Evolutionary conservation across 2,329 filamentous ascomycete species (phyloP).

Genomic region (Cercospora sesami): DNA sequence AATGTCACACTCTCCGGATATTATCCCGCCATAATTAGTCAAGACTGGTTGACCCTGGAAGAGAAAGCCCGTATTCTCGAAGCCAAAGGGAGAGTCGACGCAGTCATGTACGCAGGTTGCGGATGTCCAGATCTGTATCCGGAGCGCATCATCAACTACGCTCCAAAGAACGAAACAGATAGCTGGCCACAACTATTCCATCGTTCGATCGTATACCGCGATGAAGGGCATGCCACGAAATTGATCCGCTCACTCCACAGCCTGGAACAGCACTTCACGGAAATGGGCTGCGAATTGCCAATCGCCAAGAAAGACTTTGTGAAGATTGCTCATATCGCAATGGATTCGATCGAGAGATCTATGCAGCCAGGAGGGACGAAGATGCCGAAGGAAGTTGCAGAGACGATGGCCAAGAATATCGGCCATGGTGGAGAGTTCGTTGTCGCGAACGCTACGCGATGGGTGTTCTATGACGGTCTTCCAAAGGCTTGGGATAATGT

Average conservation of each 20-base stretch:
- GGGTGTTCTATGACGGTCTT: slow-evolving; percentile 13
- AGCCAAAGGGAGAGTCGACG: slow-evolving; percentile 7
- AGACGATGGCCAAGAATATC: background rate
- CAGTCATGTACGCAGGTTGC: slow-evolving; percentile 9
- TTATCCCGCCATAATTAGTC: slow-evolving; percentile 8
- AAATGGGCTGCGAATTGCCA: background rate
- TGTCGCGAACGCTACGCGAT: slow-evolving; percentile 3
- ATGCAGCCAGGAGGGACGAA: slow-evolving; percentile 8
- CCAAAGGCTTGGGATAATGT: slow-evolving; percentile 8
- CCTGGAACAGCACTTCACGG: slow-evolving; percentile 4
- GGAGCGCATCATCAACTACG: background rate
- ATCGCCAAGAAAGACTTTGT: background rate
- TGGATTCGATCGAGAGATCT: slow-evolving; percentile 8
- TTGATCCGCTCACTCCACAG: background rate
- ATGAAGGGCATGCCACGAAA: slow-evolving; percentile 11
- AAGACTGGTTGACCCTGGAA: slow-evolving; percentile 7
- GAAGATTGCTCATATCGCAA: slow-evolving; percentile 3
- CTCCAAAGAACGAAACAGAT: background rate
- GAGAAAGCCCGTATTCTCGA: slow-evolving; percentile 5
- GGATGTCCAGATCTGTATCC: slow-evolving; percentile 5
- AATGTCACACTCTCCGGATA: slow-evolving; percentile 3
- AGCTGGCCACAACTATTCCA: slow-evolving; percentile 5
- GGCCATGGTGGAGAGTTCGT: slow-evolving; percentile 10
- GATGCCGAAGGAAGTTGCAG: background rate
- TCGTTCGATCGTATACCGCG: slow-evolving; percentile 6